These are phyloP conservation scores for Cryphonectria radicalis DNA, from an alignment of 2,329 filamentous ascomycete genomes.

Conservation along the genomic window DNA sequence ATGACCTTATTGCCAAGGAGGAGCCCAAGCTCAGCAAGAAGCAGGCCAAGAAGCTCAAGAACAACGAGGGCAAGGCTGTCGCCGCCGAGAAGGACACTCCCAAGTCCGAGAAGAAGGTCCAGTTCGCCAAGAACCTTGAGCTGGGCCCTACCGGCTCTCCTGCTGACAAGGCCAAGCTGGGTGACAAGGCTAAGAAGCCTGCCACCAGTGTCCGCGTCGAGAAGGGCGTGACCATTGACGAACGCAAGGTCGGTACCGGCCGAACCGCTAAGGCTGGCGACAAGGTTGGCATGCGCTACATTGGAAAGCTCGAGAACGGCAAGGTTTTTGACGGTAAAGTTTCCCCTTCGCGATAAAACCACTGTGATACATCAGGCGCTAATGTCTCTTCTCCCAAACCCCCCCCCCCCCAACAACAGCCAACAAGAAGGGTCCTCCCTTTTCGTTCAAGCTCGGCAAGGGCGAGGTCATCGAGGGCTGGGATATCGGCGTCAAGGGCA, in stretches of 20 bases:
- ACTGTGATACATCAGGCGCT: neutral
- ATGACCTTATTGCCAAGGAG: conserved; percentile 82
- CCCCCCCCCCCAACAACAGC: conserved; percentile 52
- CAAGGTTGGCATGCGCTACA: conserved; percentile 93
- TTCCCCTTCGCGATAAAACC: conserved; percentile 2
- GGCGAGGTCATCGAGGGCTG: conserved; percentile 99
- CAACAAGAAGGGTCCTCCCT: conserved; percentile 99
- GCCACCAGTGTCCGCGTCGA: conserved; percentile 74
- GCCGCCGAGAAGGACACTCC: conserved; percentile 58
- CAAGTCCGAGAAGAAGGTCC: conserved; percentile 89
- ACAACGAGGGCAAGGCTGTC: conserved; percentile 92
- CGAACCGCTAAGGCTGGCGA: conserved; percentile 87
- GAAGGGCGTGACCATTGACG: conserved; percentile 89
- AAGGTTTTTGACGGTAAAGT: conserved; percentile 91
- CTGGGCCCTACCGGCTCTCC: conserved; percentile 85
- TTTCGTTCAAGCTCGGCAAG: conserved; percentile 90
- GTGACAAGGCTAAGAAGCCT: conserved; percentile 49
- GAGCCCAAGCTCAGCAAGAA: conserved; percentile 89
- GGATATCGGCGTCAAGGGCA: conserved; percentile 93
- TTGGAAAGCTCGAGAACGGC: conserved; percentile 92
- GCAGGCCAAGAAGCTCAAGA: conserved; percentile 97
- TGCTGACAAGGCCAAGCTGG: conserved; percentile 45
- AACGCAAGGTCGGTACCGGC: conserved; percentile 89
- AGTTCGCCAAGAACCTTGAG: conserved; percentile 98
- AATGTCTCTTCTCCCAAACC: conserved; percentile 31